Evolutionary conservation across 2,329 filamentous ascomycete genomes (phyloP), one percentile per base, ranked within the genome.

Genomic region (Stenocarpella maydis): DNA sequence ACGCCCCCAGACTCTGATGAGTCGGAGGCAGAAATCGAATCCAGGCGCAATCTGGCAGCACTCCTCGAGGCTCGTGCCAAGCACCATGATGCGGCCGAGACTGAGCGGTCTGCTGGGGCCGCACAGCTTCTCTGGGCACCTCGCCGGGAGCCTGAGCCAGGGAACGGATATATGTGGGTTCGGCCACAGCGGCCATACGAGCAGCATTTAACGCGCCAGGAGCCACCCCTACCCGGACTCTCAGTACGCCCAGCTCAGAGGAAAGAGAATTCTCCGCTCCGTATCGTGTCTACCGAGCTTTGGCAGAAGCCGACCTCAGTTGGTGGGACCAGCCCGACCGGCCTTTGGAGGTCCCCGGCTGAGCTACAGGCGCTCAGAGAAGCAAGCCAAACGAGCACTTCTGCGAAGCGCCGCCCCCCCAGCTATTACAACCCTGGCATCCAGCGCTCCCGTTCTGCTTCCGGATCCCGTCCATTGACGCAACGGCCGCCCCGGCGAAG

Each of bases 1-100:
- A 88, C 86, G 55, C 86, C 86, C 61, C 84, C 85, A 9, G 85
- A 88, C 65, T 87, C 83, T 19, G 82, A 86, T 68, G 79, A 82
- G 64, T 82, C 82, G n/a, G 82, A 82, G 54, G 79, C 78, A 41
- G 80, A 82, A 39, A 74, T 58, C 21, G 77, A 78, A 43, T 49
- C 71, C 17, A 72, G 75, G 43, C 69, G 65, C 19, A 69, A 69
- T 39, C 67, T 73, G 5, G 75, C 75, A 19, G 52, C 69, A 17
- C 41, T 65, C 24, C 61, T 73, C 24, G 60, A 69, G 49, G n/a
- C 26, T 64, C 53, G 67, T 73, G 50, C 54, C 37, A 58, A 43
- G 73, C 17, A n/a, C n/a, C n/a, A 72, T 34, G 17, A 43, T 24
- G 54, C 50, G 4, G 28, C 50, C 7, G 28, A 28, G 52, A 47